phyloP scores from a whole-genome alignment of 1,139 yeast genomes.

The Suhomyces bribrorum region DNA sequence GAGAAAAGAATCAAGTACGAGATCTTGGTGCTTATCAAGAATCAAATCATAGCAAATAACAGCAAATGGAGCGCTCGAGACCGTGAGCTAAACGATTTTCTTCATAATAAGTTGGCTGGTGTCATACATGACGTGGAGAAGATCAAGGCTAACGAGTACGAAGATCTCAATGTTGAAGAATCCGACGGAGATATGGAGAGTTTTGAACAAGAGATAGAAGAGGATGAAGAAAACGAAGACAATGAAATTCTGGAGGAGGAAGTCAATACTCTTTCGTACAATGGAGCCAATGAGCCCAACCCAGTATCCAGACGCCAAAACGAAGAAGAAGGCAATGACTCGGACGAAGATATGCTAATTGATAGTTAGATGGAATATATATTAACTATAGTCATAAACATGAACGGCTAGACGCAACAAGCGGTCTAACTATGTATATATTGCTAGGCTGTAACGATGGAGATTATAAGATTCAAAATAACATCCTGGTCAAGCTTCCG shows the following conservation, averaged over 20 bases:
- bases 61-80: slow-evolving; percentile 46
- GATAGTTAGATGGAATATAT: slow-evolving; percentile 14
- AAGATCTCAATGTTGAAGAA: slow-evolving; percentile 14
- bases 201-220: slow-evolving; percentile 15
- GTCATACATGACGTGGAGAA: slow-evolving; percentile 20
- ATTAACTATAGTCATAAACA: slow-evolving; percentile 7
- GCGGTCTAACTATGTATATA: not conserved
- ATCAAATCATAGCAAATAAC: slow-evolving; percentile 34
- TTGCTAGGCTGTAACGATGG: no score
- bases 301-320: slow-evolving; percentile 4
- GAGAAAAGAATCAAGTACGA: slow-evolving; percentile 40
- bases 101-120: slow-evolving; percentile 32
- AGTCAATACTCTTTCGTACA: slow-evolving; percentile 2
- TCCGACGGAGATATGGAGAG: slow-evolving; percentile 14
- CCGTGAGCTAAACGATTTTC: slow-evolving; percentile 38
- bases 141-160: slow-evolving; percentile 14
- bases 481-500: not conserved
- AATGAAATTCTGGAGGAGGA: slow-evolving; percentile 13
- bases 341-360: slow-evolving; percentile 16
- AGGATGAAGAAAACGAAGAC: slow-evolving; percentile 14
- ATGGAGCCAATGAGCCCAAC: not conserved
- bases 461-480: not conserved
- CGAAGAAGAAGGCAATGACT: slow-evolving; percentile 12
- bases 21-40: slow-evolving; percentile 33
- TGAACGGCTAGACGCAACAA: not conserved